These are phyloP conservation scores for Macrolepiota dolichaula DNA, from an alignment of 768 basidiomycete species.

Conservation along the genomic window DNA sequence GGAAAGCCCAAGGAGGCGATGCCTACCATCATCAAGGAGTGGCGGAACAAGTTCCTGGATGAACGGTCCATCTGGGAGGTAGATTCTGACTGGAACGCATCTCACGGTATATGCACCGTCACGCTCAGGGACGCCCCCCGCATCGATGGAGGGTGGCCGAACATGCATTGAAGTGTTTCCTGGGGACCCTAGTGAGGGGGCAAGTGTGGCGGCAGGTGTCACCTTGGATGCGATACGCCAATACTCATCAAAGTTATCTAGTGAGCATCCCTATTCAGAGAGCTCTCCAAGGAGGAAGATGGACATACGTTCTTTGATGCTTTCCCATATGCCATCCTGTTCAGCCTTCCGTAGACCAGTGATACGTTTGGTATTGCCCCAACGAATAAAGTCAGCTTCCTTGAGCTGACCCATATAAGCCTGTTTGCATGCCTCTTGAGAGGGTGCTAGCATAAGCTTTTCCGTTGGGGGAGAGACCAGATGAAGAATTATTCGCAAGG, in stretches of 20 bases:
- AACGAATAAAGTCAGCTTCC: conserved; percentile 95
- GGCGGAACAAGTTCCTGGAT: conserved; percentile 89
- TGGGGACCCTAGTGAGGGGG: conserved; percentile 56
- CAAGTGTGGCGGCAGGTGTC: conserved; percentile 76
- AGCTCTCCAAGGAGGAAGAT: neutral
- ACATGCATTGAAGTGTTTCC: conserved; percentile 59
- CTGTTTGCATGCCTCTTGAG: conserved; percentile 84
- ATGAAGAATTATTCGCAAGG: conserved; percentile 81
- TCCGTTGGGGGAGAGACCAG: conserved; percentile 85
- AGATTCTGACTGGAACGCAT: conserved; percentile 85
- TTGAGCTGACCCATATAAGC: conserved; percentile 95
- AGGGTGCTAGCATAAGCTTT: conserved; percentile 77
- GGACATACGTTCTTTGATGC: conserved; percentile 84
- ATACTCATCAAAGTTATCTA: conserved; percentile 95
- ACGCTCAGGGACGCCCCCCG: conserved; percentile 49
- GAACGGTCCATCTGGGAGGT: conserved; percentile 87
- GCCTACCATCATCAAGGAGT: conserved; percentile 69
- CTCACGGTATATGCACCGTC: conserved; percentile 88
- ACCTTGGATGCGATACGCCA: conserved; percentile 94
- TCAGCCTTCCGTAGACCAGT: conserved; percentile 87
- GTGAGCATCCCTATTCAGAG: neutral
- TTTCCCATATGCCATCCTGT: conserved; percentile 97
- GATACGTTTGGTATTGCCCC: conserved; percentile 94
- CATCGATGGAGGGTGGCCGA: conserved; percentile 65
- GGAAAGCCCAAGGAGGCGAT: neutral